phyloP scores from a whole-genome alignment of 805 yeast species.

The Monosporozyma unispora region DNA sequence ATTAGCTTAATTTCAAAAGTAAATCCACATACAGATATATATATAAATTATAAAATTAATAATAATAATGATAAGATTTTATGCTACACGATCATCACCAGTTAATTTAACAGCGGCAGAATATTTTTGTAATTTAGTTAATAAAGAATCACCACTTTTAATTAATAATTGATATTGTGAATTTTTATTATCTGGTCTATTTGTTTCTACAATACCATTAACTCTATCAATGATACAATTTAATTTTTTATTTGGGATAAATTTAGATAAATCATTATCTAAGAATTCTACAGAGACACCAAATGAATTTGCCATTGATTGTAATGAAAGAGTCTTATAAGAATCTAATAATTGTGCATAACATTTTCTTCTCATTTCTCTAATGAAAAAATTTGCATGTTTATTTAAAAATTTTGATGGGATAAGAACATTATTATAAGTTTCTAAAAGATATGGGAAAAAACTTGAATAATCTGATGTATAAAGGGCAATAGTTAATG shows the following conservation, averaged over 20 bases:
- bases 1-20: too few relatives aligned
- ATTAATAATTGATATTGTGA: constrained; percentile 83
- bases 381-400: constrained; percentile 75
- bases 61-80: neutral
- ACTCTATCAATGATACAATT: constrained; percentile 95
- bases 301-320: constrained; percentile 90
- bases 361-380: constrained; percentile 92
- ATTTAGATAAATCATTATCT: constrained; percentile 79
- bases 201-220: constrained; percentile 89
- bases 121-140: constrained; percentile 91
- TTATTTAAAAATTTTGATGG: constrained; percentile 58
- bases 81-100: constrained; percentile 67
- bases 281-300: constrained; percentile 82
- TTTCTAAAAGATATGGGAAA: constrained; percentile 66
- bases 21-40: neutral
- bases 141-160: constrained; percentile 84
- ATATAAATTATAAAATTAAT: neutral
- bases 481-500: constrained; percentile 78
- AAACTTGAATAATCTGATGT: constrained; percentile 78
- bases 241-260: constrained; percentile 86
- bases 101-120: constrained; percentile 95
- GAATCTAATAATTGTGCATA: constrained; percentile 91
- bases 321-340: constrained; percentile 79
- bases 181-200: constrained; percentile 92
- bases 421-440: constrained; percentile 62